Base-by-base conservation (phyloP, 768 basidiomycete genomes). In the Porpolomopsis calyptriformis region DNA sequence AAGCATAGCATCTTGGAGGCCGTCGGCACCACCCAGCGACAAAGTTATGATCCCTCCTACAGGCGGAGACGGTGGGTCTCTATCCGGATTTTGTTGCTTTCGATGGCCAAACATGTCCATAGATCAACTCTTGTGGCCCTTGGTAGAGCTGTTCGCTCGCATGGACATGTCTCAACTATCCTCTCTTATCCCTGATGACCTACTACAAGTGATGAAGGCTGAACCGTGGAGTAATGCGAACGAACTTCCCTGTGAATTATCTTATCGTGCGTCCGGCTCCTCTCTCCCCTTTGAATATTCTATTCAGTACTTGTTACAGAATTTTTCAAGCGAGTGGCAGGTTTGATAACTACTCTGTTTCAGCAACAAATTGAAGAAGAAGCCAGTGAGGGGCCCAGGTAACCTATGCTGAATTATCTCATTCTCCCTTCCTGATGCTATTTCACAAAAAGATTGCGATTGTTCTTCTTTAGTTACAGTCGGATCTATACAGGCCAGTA, bases 81-180 rank as follows among this genome's bases (percentile, higher is more conserved):
- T 23, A 18, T n/a, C 6, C 20, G 22, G 6, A 8, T 22, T 22
- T 39, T 31, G 9, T 27, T n/a, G 9, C 7, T 5, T 18, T 16
- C 16, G 45, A 52, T 23, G 41, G 18, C 24, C 8, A 7, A 8
- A 40, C 36, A 5, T 23, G 9, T 23, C n/a, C 40, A 1, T 50
- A 80, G 80, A 69, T 8, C 61, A 64, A 25, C 61, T 70, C 4
- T 60, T 82, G 43, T 78, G 74, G 71, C 68, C 70, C 22, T 59
- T 85, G 35, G 65, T 81, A 37, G 82, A 85, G 57, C 67, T 81
- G 36, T 84, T 80, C 56, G 73, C 76, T 2, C 75, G 83, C 52
- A 72, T 87, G 67, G 84, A 87, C 52, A 64, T 83, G 9, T 81
- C 77, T 4, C 66, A 72, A 11, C 55, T 85, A 9, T 69, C 72